These are phyloP conservation scores for Rhizoclosmatium sp. DNA, from an alignment of 192 early-diverging fungal genomes.

Conservation along the genomic window DNA sequence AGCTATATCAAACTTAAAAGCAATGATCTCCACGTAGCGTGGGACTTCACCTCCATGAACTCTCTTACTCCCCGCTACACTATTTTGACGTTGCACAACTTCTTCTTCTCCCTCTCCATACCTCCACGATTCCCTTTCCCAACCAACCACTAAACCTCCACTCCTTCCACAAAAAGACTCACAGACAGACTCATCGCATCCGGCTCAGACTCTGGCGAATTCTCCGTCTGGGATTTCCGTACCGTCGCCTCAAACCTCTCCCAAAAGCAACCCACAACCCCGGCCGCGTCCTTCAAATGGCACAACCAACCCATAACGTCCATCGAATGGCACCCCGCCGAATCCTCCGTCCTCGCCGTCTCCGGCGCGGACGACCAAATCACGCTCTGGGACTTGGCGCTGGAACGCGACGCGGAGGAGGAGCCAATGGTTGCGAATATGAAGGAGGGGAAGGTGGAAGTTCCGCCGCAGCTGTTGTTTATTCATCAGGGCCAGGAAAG, in stretches of 20 bases:
- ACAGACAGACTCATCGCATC: slow-evolving; percentile 88
- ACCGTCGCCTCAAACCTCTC: slow-evolving; percentile 59
- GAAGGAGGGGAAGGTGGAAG: slow-evolving; percentile 67
- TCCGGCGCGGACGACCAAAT: slow-evolving; percentile 95
- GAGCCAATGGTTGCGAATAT: slow-evolving; percentile 56
- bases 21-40: slow-evolving; percentile 45
- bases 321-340: slow-evolving; percentile 96
- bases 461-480: slow-evolving; percentile 93
- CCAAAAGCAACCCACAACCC: slow-evolving; percentile 51
- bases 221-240: slow-evolving; percentile 96
- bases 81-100: slow-evolving; percentile 45
- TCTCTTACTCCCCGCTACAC: slow-evolving; percentile 36
- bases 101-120: neutral
- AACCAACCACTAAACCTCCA: neutral
- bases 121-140: neutral
- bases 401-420: slow-evolving; percentile 95
- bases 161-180: slow-evolving; percentile 52
- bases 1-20: slow-evolving; percentile 38
- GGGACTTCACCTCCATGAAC: neutral
- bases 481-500: slow-evolving; percentile 86
- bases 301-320: slow-evolving; percentile 91
- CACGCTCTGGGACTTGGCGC: slow-evolving; percentile 97
- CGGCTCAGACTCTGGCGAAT: slow-evolving; percentile 91
- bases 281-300: slow-evolving; percentile 95
- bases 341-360: slow-evolving; percentile 90